These are phyloP conservation scores for Populus euphratica DNA, from an alignment of 345 rosid genomes.

Conservation along the genomic window DNA sequence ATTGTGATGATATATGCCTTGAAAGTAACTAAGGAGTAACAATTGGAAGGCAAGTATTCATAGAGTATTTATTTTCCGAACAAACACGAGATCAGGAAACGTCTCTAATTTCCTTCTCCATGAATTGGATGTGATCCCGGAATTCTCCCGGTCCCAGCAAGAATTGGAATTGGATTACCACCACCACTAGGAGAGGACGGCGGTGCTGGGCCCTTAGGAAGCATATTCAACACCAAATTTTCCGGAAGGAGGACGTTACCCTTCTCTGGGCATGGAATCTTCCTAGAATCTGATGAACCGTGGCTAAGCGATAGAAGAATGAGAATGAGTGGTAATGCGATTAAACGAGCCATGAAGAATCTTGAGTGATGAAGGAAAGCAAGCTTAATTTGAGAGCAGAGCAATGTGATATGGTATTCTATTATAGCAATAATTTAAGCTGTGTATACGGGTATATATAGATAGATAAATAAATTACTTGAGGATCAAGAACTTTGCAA, in stretches of 20 bases:
- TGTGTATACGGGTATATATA: too few relatives aligned
- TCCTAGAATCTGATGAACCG: neutral
- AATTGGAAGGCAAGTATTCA: too few relatives aligned
- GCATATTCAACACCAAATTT: neutral
- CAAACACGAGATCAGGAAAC: neutral
- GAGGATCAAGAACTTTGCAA: neutral
- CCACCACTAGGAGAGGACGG: neutral
- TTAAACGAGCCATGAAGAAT: neutral
- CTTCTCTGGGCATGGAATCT: neutral
- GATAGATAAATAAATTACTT: neutral
- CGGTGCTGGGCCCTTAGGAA: neutral
- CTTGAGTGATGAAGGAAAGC: neutral
- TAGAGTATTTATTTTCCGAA: too few relatives aligned
- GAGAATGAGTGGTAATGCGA: neutral
- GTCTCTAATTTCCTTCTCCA: neutral
- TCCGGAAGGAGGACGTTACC: neutral
- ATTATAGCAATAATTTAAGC: too few relatives aligned
- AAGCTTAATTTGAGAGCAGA: neutral
- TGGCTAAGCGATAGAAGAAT: neutral
- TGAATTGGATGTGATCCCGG: neutral
- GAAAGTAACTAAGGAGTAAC: too few relatives aligned
- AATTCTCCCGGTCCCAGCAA: neutral
- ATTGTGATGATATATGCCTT: too few relatives aligned
- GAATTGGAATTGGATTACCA: neutral
- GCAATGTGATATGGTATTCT: too few relatives aligned